A percentile compares a stretch with the other conserved stretches of the same genome.
Conservation (phyloP, 129 eudicot genomes). For the Ambrosia trifida region DNA sequence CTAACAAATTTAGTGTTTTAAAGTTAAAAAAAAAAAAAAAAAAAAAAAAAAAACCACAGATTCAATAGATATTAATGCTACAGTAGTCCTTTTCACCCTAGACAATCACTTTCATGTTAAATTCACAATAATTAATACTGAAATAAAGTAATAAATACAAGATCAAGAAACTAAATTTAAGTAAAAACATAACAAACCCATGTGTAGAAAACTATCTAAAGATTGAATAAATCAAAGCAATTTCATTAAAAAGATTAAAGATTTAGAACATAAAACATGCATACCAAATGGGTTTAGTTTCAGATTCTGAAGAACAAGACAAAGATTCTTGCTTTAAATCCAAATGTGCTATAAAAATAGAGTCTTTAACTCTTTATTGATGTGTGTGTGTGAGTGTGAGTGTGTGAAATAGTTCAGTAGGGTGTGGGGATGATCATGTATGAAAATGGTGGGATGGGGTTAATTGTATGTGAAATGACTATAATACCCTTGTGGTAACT, state of each 20-base stretch:
- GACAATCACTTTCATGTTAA: slow-evolving; percentile 32
- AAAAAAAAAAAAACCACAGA: slow-evolving; percentile 18
- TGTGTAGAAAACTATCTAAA: slow-evolving; percentile 19
- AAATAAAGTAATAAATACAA: slow-evolving; percentile 21
- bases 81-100: slow-evolving; percentile 26
- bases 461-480: slow-evolving; percentile 19
- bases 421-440: slow-evolving; percentile 18
- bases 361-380: slow-evolving; percentile 37
- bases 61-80: background rate
- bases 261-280: background rate
- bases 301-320: slow-evolving; percentile 19
- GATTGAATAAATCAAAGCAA: slow-evolving; percentile 20
- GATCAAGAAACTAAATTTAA: slow-evolving; percentile 27
- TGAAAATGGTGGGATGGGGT: slow-evolving; percentile 35
- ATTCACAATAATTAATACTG: slow-evolving; percentile 7
- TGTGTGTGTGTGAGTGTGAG: slow-evolving; percentile 19
- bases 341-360: slow-evolving; percentile 36
- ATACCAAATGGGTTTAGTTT: slow-evolving; percentile 34
- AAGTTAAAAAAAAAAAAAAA: background rate
- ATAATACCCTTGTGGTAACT: background rate
- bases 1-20: background rate
- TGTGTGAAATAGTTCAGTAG: slow-evolving; percentile 17
- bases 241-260: slow-evolving; percentile 1
- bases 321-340: slow-evolving; percentile 28
- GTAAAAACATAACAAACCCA: slow-evolving; percentile 20